Evolutionary conservation across 768 basidiomycete genomes (phyloP), one percentile per base, ranked within the genome.

Genomic region (Naganishia randhawae): DNA sequence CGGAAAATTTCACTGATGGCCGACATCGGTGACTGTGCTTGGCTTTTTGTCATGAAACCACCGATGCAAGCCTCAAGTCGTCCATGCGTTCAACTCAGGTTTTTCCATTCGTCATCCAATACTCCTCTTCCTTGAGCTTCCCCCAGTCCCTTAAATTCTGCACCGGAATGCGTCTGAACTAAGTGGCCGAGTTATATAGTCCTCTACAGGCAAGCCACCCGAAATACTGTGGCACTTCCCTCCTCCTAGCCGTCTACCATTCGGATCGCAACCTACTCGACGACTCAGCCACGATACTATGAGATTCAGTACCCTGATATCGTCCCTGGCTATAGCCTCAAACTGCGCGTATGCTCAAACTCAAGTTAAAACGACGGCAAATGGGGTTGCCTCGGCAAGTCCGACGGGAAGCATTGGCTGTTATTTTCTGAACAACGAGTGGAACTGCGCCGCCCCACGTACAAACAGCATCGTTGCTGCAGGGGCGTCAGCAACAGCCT

Each of bases 381-480:
- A 55, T n/a, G 2, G 33, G 2, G 54, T 39, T 14, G 35, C 57
- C 1, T 41, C 57, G 11, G 57, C 57, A 25, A 61, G 57, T 29
- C 57, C 57, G 11, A 61, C 57, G 14, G 37, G 22, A 25, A 61
- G 57, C 29, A 39, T 61, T 14, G 57, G 57, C 10, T 61, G 57
- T 16, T 61, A 25, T 39, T 61, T 61, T 25, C 35, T 61, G 4
- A 41, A 39, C 39, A 22, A 41, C 39, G 22, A 39, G 32, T 61
- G 57, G 57, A 39, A n/a, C 1, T 61, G 57, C 29, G 57, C 57
- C 33, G 57, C 57, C 3, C 57, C 57, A 25, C 57, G 57, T n/a
- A 61, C 57, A 14, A 61, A 61, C 16, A 42, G 39, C 17, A 61
- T 61, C 57, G 57, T 61, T 13, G 51, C 31, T 11, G 73, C 74